phyloP scores from a whole-genome alignment of 495 filamentous ascomycete genomes.

The Schizothecium vesticola region DNA sequence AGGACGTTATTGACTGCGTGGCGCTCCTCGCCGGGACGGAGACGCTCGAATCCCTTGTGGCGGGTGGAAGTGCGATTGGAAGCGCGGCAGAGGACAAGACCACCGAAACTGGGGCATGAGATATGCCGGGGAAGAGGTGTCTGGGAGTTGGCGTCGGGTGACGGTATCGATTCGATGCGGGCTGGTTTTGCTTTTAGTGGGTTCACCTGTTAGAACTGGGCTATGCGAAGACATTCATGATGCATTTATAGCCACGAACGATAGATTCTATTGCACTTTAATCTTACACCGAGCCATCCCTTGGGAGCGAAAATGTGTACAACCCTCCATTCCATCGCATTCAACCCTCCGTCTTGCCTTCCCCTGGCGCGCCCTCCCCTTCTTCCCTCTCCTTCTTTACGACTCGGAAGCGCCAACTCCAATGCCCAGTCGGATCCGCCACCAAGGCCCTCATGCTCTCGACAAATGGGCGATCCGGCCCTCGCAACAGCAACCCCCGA shows the following conservation, averaged over 20 bases:
- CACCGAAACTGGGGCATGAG: neutral
- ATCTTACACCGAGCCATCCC: neutral
- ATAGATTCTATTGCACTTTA: neutral
- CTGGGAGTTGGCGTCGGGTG: neutral
- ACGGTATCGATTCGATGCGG: neutral
- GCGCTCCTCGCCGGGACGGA: constrained; percentile 55
- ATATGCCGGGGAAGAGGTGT: neutral
- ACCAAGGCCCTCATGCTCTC: constrained; percentile 28
- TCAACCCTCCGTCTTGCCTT: neutral
- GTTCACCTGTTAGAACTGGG: neutral
- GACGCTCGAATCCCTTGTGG: neutral
- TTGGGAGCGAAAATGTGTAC: neutral
- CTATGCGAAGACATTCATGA: neutral
- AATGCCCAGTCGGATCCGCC: constrained; percentile 19
- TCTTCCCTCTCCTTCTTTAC: neutral
- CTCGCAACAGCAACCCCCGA: constrained; percentile 22
- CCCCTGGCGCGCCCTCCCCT: neutral
- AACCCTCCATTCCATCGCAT: neutral
- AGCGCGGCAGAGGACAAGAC: constrained; percentile 21
- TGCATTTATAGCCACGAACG: neutral
- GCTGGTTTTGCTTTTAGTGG: neutral
- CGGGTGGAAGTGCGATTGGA: neutral
- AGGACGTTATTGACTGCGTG: constrained; percentile 77
- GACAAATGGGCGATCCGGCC: constrained; percentile 28
- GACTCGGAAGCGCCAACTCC: constrained; percentile 31